phyloP scores from a whole-genome alignment of 441 rosid species.

The Viola pubescens region DNA sequence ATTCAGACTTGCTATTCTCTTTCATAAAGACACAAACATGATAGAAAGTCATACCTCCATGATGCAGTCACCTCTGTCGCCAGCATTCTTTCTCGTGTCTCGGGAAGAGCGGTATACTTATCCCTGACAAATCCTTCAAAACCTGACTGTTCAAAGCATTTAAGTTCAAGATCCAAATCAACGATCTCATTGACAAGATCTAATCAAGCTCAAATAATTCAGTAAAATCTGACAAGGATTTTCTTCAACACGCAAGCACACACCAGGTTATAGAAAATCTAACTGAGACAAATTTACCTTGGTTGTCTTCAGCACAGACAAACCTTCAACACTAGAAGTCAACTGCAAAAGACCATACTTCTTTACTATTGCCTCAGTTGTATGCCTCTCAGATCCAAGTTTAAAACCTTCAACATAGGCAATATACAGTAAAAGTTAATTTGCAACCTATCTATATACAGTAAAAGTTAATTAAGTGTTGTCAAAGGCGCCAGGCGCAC shows the following conservation, averaged over 20 bases:
- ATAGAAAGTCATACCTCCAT: constrained; percentile 52
- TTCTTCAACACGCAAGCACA: not conserved
- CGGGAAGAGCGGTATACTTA: constrained; percentile 76
- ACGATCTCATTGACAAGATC: too few species aligned
- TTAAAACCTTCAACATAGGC: constrained; percentile 53
- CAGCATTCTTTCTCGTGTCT: constrained; percentile 77
- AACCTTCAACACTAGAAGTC: constrained; percentile 63
- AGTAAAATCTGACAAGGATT: not conserved
- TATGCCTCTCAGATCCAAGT: constrained; percentile 88
- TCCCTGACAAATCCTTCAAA: constrained; percentile 88
- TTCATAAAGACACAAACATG: not conserved
- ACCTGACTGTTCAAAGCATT: constrained; percentile 63
- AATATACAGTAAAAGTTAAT: not conserved
- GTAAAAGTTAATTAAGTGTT: too few species aligned
- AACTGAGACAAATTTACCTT: constrained; percentile 35
- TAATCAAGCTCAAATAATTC: not conserved
- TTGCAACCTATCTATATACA: not conserved
- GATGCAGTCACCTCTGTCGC: constrained; percentile 85
- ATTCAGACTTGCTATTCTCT: not conserved
- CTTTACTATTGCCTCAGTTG: constrained; percentile 51
- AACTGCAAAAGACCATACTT: constrained; percentile 54
- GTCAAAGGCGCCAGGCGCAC: too few species aligned
- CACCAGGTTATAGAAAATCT: not conserved
- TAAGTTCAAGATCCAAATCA: not conserved
- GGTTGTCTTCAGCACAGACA: constrained; percentile 82